Percentiles rank a stretch among this genome's conserved stretches.
phyloP scores from a whole-genome alignment of 139 green algal species.

The Zygnema circumcarinatum region DNA sequence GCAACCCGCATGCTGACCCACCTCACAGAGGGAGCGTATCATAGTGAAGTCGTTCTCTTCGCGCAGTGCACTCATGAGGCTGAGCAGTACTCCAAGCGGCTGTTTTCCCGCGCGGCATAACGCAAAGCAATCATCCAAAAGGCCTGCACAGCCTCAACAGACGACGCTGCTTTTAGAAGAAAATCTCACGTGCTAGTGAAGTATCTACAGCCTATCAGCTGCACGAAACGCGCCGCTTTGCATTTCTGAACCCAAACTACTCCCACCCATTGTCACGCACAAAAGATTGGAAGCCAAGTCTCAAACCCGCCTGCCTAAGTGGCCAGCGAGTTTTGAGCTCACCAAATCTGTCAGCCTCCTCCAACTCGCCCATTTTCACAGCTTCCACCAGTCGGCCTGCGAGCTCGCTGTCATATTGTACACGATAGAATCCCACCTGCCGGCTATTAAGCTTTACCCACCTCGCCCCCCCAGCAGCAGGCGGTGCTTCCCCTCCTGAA shows the following conservation, averaged over 20 bases:
- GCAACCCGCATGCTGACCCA: too few relatives aligned
- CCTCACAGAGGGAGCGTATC: neutral
- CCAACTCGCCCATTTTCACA: neutral
- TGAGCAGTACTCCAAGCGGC: conserved; percentile 4
- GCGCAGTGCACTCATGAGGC: conserved; percentile 1
- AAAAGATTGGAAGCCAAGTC: too few relatives aligned
- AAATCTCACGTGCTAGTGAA: too few relatives aligned
- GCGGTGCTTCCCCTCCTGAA: neutral
- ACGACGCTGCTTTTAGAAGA: too few relatives aligned
- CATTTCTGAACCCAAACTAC: too few relatives aligned
- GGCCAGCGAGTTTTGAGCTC: neutral
- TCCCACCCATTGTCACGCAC: too few relatives aligned
- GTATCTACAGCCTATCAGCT: too few relatives aligned
- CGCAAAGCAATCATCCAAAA: conserved; percentile 25
- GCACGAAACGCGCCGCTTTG: too few relatives aligned
- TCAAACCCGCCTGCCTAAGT: too few relatives aligned
- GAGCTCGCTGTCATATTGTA: conserved; percentile 14
- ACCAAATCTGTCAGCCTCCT: neutral
- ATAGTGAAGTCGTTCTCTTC: conserved; percentile 25
- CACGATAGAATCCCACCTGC: conserved; percentile 22
- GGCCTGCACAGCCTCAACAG: neutral
- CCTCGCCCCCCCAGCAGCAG: neutral
- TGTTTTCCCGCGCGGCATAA: conserved; percentile 1
- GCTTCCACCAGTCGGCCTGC: neutral
- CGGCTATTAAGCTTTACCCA: conserved; percentile 15